These are phyloP conservation scores for Naumovozyma baii DNA, from an alignment of 805 yeast genomes.

Conservation along the genomic window DNA sequence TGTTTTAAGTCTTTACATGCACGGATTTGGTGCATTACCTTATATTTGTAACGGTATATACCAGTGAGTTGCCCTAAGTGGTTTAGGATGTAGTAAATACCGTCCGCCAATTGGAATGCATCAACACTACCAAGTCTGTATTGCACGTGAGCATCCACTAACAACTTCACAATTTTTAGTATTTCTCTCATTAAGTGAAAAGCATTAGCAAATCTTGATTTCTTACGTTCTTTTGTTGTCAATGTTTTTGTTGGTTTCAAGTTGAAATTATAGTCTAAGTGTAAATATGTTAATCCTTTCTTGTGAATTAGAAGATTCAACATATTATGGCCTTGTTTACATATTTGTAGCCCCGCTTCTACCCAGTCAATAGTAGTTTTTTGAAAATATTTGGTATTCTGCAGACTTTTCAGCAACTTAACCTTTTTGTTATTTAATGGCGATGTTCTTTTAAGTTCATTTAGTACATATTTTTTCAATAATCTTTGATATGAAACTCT, in stretches of 20 bases:
- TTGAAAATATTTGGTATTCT: constrained; percentile 79
- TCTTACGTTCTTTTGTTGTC: constrained; percentile 91
- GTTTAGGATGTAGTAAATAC: constrained; percentile 77
- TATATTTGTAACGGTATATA: constrained; percentile 89
- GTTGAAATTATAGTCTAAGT: constrained; percentile 90
- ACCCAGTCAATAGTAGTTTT: constrained; percentile 95
- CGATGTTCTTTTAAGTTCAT: constrained; percentile 47
- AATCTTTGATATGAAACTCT: constrained; percentile 83
- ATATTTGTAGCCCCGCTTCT: constrained; percentile 91
- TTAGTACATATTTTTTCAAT: constrained; percentile 64
- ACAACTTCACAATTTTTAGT: constrained; percentile 65
- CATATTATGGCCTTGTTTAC: constrained; percentile 92
- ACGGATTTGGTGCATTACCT: constrained; percentile 95
- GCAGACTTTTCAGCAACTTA: constrained; percentile 53
- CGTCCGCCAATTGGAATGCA: constrained; percentile 92
- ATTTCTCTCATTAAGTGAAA: constrained; percentile 90
- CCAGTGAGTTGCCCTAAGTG: constrained; percentile 96
- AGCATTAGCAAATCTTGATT: constrained; percentile 92
- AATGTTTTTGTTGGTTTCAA: constrained; percentile 92
- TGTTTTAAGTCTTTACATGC: constrained; percentile 94
- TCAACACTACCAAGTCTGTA: constrained; percentile 83
- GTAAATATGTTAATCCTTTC: constrained; percentile 83
- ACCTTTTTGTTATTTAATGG: constrained; percentile 41
- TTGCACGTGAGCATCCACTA: constrained; percentile 92
- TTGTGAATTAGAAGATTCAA: constrained; percentile 80